Evolutionary conservation across 352 stramenopile species (phyloP).

Genomic region (Phytophthora podocarpi): DNA sequence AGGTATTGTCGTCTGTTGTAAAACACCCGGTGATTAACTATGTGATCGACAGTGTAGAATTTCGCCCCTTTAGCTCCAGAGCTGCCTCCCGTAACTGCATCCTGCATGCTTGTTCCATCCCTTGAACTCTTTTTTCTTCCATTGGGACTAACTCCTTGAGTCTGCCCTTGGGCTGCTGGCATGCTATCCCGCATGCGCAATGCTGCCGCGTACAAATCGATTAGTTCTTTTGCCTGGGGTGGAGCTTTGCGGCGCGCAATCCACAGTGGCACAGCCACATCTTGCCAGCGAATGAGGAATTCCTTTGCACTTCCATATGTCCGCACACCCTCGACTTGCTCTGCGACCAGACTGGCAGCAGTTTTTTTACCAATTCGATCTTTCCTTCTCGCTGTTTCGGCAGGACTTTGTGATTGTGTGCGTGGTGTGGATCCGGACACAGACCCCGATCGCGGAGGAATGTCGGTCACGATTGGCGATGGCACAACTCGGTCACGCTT

Average conservation of each 20-base stretch:
- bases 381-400: not conserved
- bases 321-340: constrained; percentile 38
- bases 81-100: not conserved
- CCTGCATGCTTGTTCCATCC: constrained; percentile 7
- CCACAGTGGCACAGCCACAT: constrained; percentile 31
- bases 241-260: constrained; percentile 39
- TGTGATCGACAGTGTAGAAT: constrained; percentile 68
- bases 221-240: constrained; percentile 33
- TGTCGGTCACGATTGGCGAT: constrained; percentile 14
- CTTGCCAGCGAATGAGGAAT: constrained; percentile 46
- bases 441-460: constrained; percentile 4
- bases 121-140: constrained; percentile 9
- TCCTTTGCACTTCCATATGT: constrained; percentile 26
- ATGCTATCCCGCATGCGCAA: constrained; percentile 3
- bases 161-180: not conserved
- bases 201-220: constrained; percentile 33
- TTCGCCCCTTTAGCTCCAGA: not conserved
- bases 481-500: constrained; percentile 5
- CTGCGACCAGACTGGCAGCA: constrained; percentile 24
- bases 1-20: constrained; percentile 58
- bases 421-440: not conserved
- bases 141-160: constrained; percentile 5
- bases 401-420: constrained; percentile 2
- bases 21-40: constrained; percentile 54
- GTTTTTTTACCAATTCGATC: constrained; percentile 31